phyloP scores from a whole-genome alignment of 75 land plant genomes.

The Cryptomeria japonica region DNA sequence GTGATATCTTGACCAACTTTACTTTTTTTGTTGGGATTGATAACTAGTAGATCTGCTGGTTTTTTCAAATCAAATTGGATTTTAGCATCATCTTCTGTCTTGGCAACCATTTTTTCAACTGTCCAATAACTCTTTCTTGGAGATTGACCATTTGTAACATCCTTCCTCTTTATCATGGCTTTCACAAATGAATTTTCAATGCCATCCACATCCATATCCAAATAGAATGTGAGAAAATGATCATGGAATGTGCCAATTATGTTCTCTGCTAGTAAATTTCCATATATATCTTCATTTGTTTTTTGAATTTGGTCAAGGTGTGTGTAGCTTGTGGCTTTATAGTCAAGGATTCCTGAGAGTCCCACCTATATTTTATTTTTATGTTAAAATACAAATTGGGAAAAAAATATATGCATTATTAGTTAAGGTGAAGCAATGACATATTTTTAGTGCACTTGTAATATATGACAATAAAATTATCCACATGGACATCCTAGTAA shows the following conservation, averaged over 20 bases:
- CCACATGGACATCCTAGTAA: neutral
- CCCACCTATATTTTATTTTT: conserved; percentile 31
- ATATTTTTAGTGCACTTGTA: neutral
- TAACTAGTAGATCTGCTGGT: conserved; percentile 32
- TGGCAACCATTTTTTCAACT: conserved; percentile 25
- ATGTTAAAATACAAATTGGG: neutral
- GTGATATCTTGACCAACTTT: conserved; percentile 53
- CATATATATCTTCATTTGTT: conserved; percentile 14
- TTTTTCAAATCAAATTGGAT: conserved; percentile 12
- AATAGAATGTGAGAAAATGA: conserved; percentile 49
- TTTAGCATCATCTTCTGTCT: conserved; percentile 45
- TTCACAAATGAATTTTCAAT: conserved; percentile 52
- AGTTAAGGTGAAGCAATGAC: neutral
- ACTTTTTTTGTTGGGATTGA: conserved; percentile 56
- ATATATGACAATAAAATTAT: neutral
- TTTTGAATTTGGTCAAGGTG: conserved; percentile 20
- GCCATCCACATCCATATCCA: conserved; percentile 73
- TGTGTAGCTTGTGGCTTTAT: conserved; percentile 30
- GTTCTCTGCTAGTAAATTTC: conserved; percentile 48
- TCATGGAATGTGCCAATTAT: conserved; percentile 55
- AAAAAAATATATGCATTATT: neutral
- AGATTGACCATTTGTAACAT: neutral
- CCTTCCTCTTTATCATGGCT: conserved; percentile 24
- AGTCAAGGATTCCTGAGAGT: conserved; percentile 43
- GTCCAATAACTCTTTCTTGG: conserved; percentile 62